Base-by-base conservation (phyloP, 352 stramenopile species). In the Nothophytophthora sp. region DNA sequence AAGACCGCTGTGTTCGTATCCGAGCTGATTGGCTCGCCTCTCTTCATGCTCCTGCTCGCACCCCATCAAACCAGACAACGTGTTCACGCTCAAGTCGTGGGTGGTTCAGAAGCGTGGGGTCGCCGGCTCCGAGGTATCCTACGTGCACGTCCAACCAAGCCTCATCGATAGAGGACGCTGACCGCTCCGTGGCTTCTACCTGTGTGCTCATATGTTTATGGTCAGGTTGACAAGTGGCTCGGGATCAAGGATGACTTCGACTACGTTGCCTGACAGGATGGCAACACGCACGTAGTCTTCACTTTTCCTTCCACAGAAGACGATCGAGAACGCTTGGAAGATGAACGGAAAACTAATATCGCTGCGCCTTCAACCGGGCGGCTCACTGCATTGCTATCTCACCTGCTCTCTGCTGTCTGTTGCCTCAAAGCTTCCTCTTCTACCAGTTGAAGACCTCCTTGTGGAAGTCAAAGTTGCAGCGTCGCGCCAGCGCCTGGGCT, bases 201-300 rank as follows among this genome's bases (percentile, higher is more conserved):
- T n/a, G n/a, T n/a, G n/a, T n/a, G n/a, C n/a, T n/a, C n/a, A n/a
- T n/a, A n/a, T n/a, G n/a, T n/a, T n/a, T n/a, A n/a, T n/a, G n/a
- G n/a, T 8, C 48, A 90, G 79, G 77, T 88, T 23, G 80, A 94
- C 61, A 94, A 94, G 55, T 92, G 81, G 84, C 79, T 94, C 8
- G 81, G 73, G 5, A 85, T 94, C 42, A 85, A 91, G 36, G 84
- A 94, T 49, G 81, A 94, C 49, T 94, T 94, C 40, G 84, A 94
- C 64, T 94, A 94, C 40, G 55, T 94, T 18, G 83, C 90, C 57
- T 89, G 45, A 73, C 22, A 15, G 24, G 33, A 37, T 11, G 11
- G 8, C 13, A 28, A 18, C 8, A 34, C n/a, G n/a, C n/a, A n/a
- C n/a, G n/a, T n/a, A n/a, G n/a, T n/a, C n/a, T n/a, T n/a, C n/a